Percentiles rank a stretch among this genome's conserved stretches.
phyloP scores from a whole-genome alignment of 2,329 filamentous ascomycete species.

The Metarhizium guizhouense region DNA sequence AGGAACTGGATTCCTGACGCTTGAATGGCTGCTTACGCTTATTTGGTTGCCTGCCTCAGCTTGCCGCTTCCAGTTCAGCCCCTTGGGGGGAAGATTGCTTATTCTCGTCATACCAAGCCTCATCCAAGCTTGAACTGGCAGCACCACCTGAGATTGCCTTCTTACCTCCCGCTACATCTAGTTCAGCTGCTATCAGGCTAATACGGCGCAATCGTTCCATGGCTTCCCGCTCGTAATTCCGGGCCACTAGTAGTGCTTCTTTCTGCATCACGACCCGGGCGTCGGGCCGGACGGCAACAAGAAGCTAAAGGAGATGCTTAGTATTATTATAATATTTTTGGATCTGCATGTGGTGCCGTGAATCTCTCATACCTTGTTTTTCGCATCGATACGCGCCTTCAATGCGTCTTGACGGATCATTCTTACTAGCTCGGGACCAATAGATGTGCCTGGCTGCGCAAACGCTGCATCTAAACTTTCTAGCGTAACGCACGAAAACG shows the following conservation, averaged over 20 bases:
- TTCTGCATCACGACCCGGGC: conserved; percentile 61
- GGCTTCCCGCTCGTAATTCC: conserved; percentile 65
- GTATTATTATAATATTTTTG: not conserved
- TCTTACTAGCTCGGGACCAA: conserved; percentile 64
- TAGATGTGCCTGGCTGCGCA: conserved; percentile 48
- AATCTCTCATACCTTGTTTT: conserved; percentile 52
- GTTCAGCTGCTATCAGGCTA: conserved; percentile 63
- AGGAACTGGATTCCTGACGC: not conserved
- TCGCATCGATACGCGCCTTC: conserved; percentile 74
- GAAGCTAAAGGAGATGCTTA: conserved; percentile 37
- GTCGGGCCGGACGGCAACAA: conserved; percentile 63
- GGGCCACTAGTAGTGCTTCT: conserved; percentile 57
- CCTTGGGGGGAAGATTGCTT: not conserved
- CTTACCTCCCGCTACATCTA: conserved; percentile 48
- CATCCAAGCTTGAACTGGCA: conserved; percentile 15
- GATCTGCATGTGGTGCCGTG: not conserved
- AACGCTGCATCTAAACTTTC: conserved; percentile 73
- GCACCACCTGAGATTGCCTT: conserved; percentile 8
- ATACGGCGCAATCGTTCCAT: conserved; percentile 70
- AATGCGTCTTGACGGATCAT: conserved; percentile 70
- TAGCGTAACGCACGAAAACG: conserved; percentile 81
- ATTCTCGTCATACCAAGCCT: conserved; percentile 25
- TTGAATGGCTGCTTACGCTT: not conserved
- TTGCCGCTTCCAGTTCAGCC: conserved; percentile 4
- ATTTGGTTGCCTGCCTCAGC: conserved; percentile 3